Evolutionary conservation across 2,329 filamentous ascomycete genomes (phyloP).

Genomic region (Colletotrichum lini): DNA sequence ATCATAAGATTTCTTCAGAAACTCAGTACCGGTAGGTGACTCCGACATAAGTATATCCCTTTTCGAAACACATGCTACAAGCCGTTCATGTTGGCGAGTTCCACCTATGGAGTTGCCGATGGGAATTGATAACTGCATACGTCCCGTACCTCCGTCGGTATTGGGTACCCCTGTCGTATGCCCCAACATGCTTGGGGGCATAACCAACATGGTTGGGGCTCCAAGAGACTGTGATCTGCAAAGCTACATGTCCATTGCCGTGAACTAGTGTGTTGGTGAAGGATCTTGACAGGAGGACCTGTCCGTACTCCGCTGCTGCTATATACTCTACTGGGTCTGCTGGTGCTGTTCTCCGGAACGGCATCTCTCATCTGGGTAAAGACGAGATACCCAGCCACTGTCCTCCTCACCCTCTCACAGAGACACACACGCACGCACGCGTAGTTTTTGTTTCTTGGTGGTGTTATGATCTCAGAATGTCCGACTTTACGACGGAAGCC

Average conservation of each 20-base stretch:
- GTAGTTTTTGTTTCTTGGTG: neutral
- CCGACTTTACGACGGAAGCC: slow-evolving; percentile 50
- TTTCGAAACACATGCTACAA: neutral
- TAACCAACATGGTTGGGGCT: neutral
- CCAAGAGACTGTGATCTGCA: slow-evolving; percentile 23
- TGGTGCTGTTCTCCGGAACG: neutral
- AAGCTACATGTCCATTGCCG: neutral
- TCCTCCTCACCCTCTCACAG: neutral
- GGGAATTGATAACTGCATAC: slow-evolving; percentile 2
- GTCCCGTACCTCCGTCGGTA: neutral
- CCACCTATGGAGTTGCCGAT: slow-evolving; percentile 10
- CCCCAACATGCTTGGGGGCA: neutral
- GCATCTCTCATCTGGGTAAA: neutral
- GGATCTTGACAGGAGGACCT: neutral
- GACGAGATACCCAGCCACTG: neutral
- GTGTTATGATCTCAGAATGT: slow-evolving; percentile 30
- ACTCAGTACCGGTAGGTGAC: too few relatives aligned
- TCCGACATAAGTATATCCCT: neutral
- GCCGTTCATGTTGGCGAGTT: neutral
- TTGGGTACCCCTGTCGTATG: slow-evolving; percentile 14
- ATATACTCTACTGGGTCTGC: slow-evolving; percentile 21
- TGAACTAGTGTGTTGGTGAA: neutral
- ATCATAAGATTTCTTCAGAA: too few relatives aligned
- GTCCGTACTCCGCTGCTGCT: neutral
- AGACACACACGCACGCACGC: neutral